A percentile compares a stretch with the other conserved stretches of the same genome.
phyloP scores from a whole-genome alignment of 31 red algal genomes.

The Odonthalia washingtoniensis region DNA sequence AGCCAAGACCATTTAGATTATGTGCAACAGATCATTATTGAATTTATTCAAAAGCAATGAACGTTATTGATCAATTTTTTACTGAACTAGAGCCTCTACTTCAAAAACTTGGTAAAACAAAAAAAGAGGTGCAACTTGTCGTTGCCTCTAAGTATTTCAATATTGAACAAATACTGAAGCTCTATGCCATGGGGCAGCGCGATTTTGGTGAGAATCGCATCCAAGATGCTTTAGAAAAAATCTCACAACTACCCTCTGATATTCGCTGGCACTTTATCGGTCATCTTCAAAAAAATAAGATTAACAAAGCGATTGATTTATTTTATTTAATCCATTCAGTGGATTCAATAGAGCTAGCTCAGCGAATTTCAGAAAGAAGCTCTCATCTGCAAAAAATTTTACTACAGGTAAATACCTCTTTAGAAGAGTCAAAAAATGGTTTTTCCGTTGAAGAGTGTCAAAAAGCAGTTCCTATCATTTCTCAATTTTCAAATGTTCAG shows the following conservation, averaged over 20 bases:
- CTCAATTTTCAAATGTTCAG: constrained; percentile 59
- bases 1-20: no score
- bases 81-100: no score
- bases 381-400: constrained; percentile 57
- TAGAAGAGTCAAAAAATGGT: constrained; percentile 89
- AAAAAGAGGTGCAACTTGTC: constrained; percentile 55
- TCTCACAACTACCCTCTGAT: constrained; percentile 64
- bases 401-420: constrained; percentile 95
- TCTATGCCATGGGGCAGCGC: constrained; percentile 79
- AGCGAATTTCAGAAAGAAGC: constrained; percentile 67
- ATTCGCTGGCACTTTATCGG: constrained; percentile 98
- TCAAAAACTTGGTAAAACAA: no score
- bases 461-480: not conserved
- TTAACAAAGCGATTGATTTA: constrained; percentile 70
- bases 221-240: constrained; percentile 91
- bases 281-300: constrained; percentile 94
- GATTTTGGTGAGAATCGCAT: constrained; percentile 99
- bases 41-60: no score
- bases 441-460: not conserved
- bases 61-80: no score
- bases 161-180: constrained; percentile 47
- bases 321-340: constrained; percentile 89
- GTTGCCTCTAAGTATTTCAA: constrained; percentile 93
- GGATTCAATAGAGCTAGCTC: constrained; percentile 74
- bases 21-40: no score